Base-by-base conservation (phyloP, 139 green algal species). In the Chlorella vulgaris region DNA sequence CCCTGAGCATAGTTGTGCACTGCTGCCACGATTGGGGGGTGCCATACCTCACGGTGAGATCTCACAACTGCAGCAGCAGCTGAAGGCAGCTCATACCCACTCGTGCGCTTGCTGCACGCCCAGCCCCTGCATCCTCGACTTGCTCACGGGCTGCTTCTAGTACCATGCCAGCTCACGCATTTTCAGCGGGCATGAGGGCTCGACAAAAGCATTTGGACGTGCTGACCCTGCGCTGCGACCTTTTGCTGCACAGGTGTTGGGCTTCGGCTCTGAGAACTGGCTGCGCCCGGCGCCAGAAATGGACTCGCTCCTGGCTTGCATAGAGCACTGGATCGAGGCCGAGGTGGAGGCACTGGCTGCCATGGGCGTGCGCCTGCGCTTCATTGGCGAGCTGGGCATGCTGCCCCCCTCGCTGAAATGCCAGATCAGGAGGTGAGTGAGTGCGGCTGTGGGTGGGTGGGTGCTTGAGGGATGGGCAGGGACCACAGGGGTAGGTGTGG, bases 221-320 rank as follows among this genome's bases (percentile, higher is more conserved):
- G n/a, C n/a, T n/a, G n/a, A n/a, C n/a, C n/a, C n/a, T n/a, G n/a
- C n/a, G n/a, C n/a, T n/a, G n/a, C n/a, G n/a, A n/a, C n/a, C n/a
- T n/a, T n/a, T n/a, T n/a, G n/a, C n/a, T n/a, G n/a, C n/a, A n/a
- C 71, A 84, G 79, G 79, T 87, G 29, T 88, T 71, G 35, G 74
- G 74, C 24, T 83, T 88, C 28, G 88, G 78, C n/a, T 55, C 80
- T 1, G 91, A 95, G 76, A 95, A 95, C 76, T 95, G 90, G 86
- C 24, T 35, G 4, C 84, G 91, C 13, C 33, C 51, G 1, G 7
- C 53, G 22, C 22, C 21, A 2, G 91, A 94, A 58, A 85, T 93
- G 40, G 28, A 67, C 26, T 69, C 82, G 55, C 74, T 94, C 43
- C 83, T 94, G 69, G 60, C 31, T 21, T 77, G 94, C 28, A 80